Evolutionary conservation across 2,329 filamentous ascomycete genomes (phyloP).

Genomic region (Phoma sp.): DNA sequence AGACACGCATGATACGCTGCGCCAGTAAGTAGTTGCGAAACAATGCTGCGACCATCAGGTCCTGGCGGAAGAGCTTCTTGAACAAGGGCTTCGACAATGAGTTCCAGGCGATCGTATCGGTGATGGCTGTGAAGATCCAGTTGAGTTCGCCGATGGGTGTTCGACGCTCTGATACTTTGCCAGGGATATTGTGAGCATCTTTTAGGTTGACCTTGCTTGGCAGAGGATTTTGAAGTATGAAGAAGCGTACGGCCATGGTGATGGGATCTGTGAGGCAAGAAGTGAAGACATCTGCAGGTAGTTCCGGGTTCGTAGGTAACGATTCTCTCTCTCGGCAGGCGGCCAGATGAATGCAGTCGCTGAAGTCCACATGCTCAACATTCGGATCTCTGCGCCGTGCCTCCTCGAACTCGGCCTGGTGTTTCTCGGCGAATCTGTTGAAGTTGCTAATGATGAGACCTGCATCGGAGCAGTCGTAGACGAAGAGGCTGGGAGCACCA

Average conservation of each 20-base stretch:
- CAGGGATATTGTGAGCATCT: slow-evolving; percentile 86
- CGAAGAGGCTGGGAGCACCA: slow-evolving; percentile 91
- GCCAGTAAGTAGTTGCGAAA: slow-evolving; percentile 96
- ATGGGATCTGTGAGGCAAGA: slow-evolving; percentile 96
- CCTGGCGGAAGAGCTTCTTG: slow-evolving; percentile 95
- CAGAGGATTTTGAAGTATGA: slow-evolving; percentile 88
- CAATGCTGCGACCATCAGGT: slow-evolving; percentile 97
- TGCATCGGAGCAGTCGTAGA: slow-evolving; percentile 97
- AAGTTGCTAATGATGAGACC: slow-evolving; percentile 97
- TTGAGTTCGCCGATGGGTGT: slow-evolving; percentile 96
- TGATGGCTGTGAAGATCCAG: slow-evolving; percentile 99
- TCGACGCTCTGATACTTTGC: slow-evolving; percentile 87
- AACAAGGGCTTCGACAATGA: slow-evolving; percentile 88
- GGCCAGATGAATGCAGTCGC: slow-evolving; percentile 89
- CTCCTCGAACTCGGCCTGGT: slow-evolving; percentile 86
- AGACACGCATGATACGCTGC: slow-evolving; percentile 94
- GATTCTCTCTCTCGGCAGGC: slow-evolving; percentile 91
- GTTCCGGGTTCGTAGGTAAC: slow-evolving; percentile 88
- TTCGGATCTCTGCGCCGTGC: slow-evolving; percentile 76
- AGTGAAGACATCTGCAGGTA: slow-evolving; percentile 95
- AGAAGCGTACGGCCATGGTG: slow-evolving; percentile 95
- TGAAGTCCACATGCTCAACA: slow-evolving; percentile 67
- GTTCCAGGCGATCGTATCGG: slow-evolving; percentile 98
- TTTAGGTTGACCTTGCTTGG: slow-evolving; percentile 73
- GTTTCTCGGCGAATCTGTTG: slow-evolving; percentile 91